Percentiles rank a stretch among this genome's conserved stretches.
phyloP scores from a whole-genome alignment of 768 basidiomycete species.

The Neoboletus magnificus region DNA sequence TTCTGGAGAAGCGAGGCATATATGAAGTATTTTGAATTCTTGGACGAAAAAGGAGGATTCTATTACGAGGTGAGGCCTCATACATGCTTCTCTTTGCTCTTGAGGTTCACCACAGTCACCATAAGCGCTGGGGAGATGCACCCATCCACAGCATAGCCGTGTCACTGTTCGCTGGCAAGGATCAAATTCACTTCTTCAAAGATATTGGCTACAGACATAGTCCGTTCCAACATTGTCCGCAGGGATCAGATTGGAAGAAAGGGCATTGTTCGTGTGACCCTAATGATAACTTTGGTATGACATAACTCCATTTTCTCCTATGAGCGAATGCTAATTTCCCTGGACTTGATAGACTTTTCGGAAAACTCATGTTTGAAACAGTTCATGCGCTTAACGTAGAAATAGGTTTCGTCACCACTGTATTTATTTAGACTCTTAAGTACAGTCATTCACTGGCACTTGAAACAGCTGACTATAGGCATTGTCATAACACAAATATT shows the following conservation, averaged over 20 bases:
- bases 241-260: conserved; percentile 65
- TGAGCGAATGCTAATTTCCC: conserved; percentile 3
- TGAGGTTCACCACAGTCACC: conserved; percentile 1
- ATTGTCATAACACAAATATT: too few species aligned
- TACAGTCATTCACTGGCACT: too few species aligned
- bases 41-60: conserved; percentile 80
- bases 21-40: conserved; percentile 74
- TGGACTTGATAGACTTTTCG: conserved; percentile 18
- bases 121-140: conserved; percentile 92
- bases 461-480: too few species aligned
- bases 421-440: not conserved
- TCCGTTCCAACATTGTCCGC: conserved; percentile 91
- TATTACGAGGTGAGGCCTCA: conserved; percentile 67
- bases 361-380: conserved; percentile 29
- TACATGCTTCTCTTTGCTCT: not conserved
- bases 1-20: conserved; percentile 86
- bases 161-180: conserved; percentile 82
- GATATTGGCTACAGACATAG: conserved; percentile 93
- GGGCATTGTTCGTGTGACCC: conserved; percentile 88
- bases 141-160: conserved; percentile 88
- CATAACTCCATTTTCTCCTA: not conserved
- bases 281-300: conserved; percentile 68
- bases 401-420: not conserved
- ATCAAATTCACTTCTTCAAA: conserved; percentile 92
- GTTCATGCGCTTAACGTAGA: conserved; percentile 28